Conservation (phyloP, 73 alveolate genomes). For the Paramecium pentaurelia region DNA sequence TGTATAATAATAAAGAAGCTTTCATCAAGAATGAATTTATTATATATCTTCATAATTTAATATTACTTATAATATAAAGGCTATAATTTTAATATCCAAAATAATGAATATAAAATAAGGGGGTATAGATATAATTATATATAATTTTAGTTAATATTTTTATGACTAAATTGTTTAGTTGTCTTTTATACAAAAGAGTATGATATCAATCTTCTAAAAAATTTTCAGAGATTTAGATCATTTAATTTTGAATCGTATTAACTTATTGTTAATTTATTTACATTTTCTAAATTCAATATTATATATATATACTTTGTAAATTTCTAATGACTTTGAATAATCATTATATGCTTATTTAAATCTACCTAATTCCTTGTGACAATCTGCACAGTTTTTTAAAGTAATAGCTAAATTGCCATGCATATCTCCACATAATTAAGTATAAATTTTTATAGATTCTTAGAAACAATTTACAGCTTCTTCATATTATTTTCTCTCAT, state of each 20-base stretch:
- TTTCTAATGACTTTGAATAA: not conserved
- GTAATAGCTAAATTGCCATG: constrained; percentile 48
- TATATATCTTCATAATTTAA: not conserved
- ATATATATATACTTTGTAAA: not conserved
- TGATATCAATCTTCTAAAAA: not conserved
- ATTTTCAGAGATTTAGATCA: not conserved
- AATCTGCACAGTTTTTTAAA: constrained; percentile 23
- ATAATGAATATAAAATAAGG: not conserved
- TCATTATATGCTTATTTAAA: constrained; percentile 12
- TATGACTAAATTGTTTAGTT: not conserved
- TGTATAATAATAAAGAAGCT: not conserved
- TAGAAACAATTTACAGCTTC: constrained; percentile 27
- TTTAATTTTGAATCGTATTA: not conserved
- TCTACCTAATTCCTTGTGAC: constrained; percentile 29
- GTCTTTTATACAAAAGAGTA: not conserved
- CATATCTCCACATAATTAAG: constrained; percentile 19
- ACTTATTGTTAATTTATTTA: not conserved
- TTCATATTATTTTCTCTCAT: constrained; percentile 10
- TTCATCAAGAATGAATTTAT: not conserved
- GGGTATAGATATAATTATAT: not conserved
- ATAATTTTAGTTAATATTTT: not conserved
- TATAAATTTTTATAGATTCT: not conserved
- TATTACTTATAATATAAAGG: not conserved
- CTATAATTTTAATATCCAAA: not conserved
- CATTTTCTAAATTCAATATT: not conserved